phyloP scores from a whole-genome alignment of 208 protist genomes.

The Leishmania major region DNA sequence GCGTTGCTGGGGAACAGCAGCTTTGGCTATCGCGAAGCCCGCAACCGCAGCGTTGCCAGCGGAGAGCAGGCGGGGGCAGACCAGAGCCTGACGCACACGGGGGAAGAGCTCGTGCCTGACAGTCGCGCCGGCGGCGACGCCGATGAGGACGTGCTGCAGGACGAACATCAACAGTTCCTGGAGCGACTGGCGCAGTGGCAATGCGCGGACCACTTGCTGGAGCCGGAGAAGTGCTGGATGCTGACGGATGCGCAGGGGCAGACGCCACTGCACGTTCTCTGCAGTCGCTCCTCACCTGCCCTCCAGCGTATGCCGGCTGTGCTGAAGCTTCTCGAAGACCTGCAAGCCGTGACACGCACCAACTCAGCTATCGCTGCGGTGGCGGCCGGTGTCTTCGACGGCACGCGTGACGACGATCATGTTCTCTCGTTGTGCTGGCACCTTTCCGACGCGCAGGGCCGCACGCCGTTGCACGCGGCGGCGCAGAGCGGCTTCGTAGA shows the following conservation, averaged over 20 bases:
- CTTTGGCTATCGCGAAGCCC: slow-evolving; percentile 6
- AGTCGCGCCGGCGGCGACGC: not conserved
- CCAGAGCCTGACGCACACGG: not conserved
- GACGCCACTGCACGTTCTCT: slow-evolving; percentile 70
- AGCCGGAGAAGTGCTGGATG: slow-evolving; percentile 36
- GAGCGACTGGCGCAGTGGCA: slow-evolving; percentile 26
- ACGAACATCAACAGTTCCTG: slow-evolving; percentile 13
- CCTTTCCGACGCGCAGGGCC: slow-evolving; percentile 45
- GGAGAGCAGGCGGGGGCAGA: not conserved
- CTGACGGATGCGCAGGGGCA: slow-evolving; percentile 44
- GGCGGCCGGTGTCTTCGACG: not conserved
- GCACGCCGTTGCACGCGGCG: slow-evolving; percentile 64
- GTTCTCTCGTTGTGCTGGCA: slow-evolving; percentile 28
- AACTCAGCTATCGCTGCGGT: not conserved
- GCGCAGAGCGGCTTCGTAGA: slow-evolving; percentile 48
- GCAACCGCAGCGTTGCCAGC: slow-evolving; percentile 27
- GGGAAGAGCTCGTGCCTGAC: not conserved
- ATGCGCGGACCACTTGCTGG: slow-evolving; percentile 12
- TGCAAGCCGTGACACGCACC: slow-evolving; percentile 17
- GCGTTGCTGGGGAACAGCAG: slow-evolving; percentile 13
- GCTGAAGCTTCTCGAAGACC: slow-evolving; percentile 34
- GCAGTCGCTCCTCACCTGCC: slow-evolving; percentile 32
- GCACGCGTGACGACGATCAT: not conserved
- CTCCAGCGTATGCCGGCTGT: slow-evolving; percentile 41
- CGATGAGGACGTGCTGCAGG: not conserved